phyloP scores from a whole-genome alignment of 2,329 filamentous ascomycete genomes.

The Colletotrichum filicis region DNA sequence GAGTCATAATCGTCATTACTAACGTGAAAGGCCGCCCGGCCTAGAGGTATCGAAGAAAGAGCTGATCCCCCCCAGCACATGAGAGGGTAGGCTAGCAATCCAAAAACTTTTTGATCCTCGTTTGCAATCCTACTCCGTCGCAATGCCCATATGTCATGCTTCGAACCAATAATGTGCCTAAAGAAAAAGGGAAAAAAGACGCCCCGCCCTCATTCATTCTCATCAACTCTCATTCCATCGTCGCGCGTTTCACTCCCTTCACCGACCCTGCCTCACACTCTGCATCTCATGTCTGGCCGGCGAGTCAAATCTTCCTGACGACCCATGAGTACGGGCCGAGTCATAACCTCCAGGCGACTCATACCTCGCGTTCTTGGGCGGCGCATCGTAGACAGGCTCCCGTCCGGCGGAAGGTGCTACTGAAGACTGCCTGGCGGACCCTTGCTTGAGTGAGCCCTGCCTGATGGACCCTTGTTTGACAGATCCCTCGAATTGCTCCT shows the following conservation, averaged over 20 bases:
- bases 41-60: slow-evolving; percentile 16
- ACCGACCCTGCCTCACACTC: slow-evolving; percentile 12
- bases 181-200: neutral
- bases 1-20: slow-evolving; percentile 30
- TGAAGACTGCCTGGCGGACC: neutral
- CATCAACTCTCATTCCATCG: neutral
- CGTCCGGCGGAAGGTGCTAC: slow-evolving; percentile 26
- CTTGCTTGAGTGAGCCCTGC: neutral
- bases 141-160: slow-evolving; percentile 15
- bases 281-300: slow-evolving; percentile 25
- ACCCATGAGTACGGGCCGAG: slow-evolving; percentile 18
- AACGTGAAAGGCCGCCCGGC: slow-evolving; percentile 12
- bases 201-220: neutral
- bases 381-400: slow-evolving; percentile 29
- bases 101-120: slow-evolving; percentile 10
- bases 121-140: slow-evolving; percentile 20
- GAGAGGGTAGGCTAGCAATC: neutral
- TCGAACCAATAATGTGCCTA: slow-evolving; percentile 10
- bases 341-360: slow-evolving; percentile 25
- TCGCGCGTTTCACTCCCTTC: neutral
- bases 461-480: neutral
- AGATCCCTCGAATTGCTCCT: slow-evolving; percentile 18
- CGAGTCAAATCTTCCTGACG: slow-evolving; percentile 22
- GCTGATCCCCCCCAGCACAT: neutral
- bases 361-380: slow-evolving; percentile 15